These are phyloP conservation scores for Roridomyces roridus DNA, from an alignment of 768 basidiomycete genomes.

Conservation along the genomic window DNA sequence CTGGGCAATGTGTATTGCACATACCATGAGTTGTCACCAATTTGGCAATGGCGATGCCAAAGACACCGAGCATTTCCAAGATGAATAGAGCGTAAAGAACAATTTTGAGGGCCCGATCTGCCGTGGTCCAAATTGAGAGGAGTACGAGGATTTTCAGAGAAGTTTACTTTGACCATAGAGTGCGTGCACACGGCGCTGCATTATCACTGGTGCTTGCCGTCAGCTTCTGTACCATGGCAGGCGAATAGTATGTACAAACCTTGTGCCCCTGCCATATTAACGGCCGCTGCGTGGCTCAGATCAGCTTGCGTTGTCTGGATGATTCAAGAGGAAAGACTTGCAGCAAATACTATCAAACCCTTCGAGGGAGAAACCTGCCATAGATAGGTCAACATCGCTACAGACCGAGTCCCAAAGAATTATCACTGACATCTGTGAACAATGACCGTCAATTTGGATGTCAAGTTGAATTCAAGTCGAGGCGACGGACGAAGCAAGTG, in stretches of 20 bases:
- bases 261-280: constrained; percentile 2
- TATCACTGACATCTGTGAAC: too few species aligned
- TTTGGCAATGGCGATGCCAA: constrained; percentile 5
- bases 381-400: too few species aligned
- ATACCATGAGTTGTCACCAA: background rate
- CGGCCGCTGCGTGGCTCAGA: background rate
- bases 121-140: background rate
- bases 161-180: constrained; percentile 8
- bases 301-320: too few species aligned
- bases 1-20: too few species aligned
- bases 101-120: constrained; percentile 4
- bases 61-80: background rate
- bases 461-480: too few species aligned
- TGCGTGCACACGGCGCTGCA: constrained; percentile 14
- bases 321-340: too few species aligned
- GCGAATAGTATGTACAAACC: background rate
- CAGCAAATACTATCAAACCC: background rate
- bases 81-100: background rate
- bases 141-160: background rate
- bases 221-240: background rate
- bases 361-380: too few species aligned
- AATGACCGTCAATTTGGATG: too few species aligned
- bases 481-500: too few species aligned
- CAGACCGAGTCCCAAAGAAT: too few species aligned
- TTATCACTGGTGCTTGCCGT: background rate